These are phyloP conservation scores for Clavispora carvajalis DNA, from an alignment of 805 yeast species.

Conservation along the genomic window DNA sequence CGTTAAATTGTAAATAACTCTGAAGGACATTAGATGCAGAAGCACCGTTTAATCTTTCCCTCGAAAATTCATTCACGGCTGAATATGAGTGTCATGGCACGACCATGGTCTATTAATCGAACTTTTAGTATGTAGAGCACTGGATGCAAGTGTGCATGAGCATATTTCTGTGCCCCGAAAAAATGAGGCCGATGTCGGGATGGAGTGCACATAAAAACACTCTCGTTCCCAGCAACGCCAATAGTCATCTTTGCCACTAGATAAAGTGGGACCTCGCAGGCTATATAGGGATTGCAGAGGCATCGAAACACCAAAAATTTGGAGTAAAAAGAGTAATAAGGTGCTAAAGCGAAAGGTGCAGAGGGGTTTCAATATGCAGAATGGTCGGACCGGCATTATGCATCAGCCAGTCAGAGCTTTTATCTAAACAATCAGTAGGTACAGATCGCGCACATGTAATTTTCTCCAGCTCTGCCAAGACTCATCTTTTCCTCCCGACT, in stretches of 20 bases:
- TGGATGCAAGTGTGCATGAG: neutral
- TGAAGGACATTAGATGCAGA: too few species aligned
- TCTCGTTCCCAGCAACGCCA: too few species aligned
- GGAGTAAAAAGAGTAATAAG: too few species aligned
- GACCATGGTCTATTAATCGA: too few species aligned
- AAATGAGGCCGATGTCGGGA: conserved; percentile 1
- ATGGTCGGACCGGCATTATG: neutral
- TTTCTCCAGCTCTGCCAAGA: conserved; percentile 1
- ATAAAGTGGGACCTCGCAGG: too few species aligned
- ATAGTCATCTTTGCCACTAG: too few species aligned
- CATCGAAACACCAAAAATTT: too few species aligned
- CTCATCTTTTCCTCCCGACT: neutral
- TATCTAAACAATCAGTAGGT: conserved; percentile 17
- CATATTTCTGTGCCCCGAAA: neutral
- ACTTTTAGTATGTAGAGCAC: neutral
- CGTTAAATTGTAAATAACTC: too few species aligned
- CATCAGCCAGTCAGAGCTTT: conserved; percentile 6
- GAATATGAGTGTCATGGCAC: too few species aligned
- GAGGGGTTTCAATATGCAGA: neutral
- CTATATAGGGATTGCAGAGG: too few species aligned
- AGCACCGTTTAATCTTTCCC: too few species aligned
- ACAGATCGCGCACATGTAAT: conserved; percentile 2
- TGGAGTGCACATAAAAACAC: neutral
- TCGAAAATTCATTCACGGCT: too few species aligned
- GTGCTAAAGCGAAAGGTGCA: neutral